Evolutionary conservation across 768 basidiomycete species (phyloP).

Genomic region (Collybia nuda): DNA sequence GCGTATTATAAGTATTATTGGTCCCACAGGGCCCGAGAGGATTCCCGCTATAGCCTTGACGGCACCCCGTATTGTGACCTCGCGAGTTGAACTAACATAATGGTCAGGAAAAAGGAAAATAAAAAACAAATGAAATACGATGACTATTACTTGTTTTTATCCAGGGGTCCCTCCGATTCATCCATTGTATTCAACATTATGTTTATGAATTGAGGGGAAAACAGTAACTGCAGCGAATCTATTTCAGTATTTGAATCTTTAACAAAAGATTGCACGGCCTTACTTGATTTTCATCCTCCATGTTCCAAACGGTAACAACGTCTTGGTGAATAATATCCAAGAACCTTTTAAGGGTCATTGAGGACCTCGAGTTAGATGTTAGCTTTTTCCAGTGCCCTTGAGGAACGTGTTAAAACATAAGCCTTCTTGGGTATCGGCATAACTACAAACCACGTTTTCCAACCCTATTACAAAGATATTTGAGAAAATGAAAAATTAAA

Average conservation of each 20-base stretch:
- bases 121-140: too few relatives aligned
- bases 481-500: background rate
- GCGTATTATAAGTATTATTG: too few relatives aligned
- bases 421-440: background rate
- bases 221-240: background rate
- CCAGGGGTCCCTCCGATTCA: background rate
- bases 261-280: background rate
- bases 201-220: background rate
- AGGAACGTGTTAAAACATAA: background rate
- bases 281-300: constrained; percentile 18
- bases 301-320: constrained; percentile 23
- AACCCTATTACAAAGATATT: constrained; percentile 12
- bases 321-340: constrained; percentile 14
- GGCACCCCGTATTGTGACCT: background rate
- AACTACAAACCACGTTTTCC: constrained; percentile 9
- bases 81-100: too few relatives aligned
- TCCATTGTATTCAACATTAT: background rate
- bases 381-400: constrained; percentile 8
- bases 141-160: too few relatives aligned
- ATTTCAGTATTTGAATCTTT: background rate
- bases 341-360: constrained; percentile 1
- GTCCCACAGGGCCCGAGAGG: too few relatives aligned
- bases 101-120: too few relatives aligned
- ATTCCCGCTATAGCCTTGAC: too few relatives aligned
- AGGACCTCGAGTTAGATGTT: background rate